Conservation (phyloP, 2,329 filamentous ascomycete genomes). For the Colletotrichum ledebouriae region DNA sequence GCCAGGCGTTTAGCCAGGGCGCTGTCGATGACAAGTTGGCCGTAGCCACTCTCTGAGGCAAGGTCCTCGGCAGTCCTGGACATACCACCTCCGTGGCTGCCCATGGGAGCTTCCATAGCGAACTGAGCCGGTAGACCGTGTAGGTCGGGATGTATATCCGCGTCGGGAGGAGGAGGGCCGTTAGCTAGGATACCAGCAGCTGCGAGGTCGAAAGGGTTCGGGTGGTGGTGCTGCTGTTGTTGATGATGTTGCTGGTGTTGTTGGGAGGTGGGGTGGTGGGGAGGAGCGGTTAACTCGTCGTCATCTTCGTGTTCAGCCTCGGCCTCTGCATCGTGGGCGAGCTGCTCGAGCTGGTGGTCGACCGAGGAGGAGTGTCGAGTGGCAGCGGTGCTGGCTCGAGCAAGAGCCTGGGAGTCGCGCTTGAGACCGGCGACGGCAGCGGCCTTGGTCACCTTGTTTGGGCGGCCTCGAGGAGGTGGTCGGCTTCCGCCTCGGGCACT, state of each 20-base stretch:
- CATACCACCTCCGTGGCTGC: slow-evolving; percentile 24
- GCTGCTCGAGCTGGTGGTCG: slow-evolving; percentile 52
- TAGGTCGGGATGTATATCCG: slow-evolving; percentile 46
- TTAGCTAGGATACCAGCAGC: slow-evolving; percentile 51
- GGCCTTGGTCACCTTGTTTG: slow-evolving; percentile 61
- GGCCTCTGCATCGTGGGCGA: slow-evolving; percentile 44
- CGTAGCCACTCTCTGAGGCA: slow-evolving; percentile 62
- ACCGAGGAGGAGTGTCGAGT: slow-evolving; percentile 49
- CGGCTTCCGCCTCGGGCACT: slow-evolving; percentile 43
- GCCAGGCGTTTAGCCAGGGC: slow-evolving; percentile 68
- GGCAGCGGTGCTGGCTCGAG: slow-evolving; percentile 45
- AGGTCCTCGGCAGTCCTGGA: slow-evolving; percentile 60
- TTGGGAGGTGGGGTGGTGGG: slow-evolving; percentile 17
- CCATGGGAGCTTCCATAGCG: slow-evolving; percentile 45
- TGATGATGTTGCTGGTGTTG: slow-evolving; percentile 44
- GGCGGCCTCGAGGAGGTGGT: slow-evolving; percentile 53
- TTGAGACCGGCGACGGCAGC: slow-evolving; percentile 40
- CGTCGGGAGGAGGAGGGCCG: slow-evolving; percentile 45
- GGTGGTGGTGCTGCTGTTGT: slow-evolving; percentile 41
- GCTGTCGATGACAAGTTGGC: slow-evolving; percentile 63
- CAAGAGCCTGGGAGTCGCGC: slow-evolving; percentile 29
- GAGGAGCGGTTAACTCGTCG: slow-evolving; percentile 36
- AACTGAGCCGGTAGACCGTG: slow-evolving; percentile 45
- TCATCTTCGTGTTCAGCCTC: slow-evolving; percentile 44
- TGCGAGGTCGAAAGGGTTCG: slow-evolving; percentile 48